Percentiles rank a stretch among this genome's conserved stretches.
Evolutionary conservation across 2,329 filamentous ascomycete genomes (phyloP).

Genomic region (Celoporthe dispersa): DNA sequence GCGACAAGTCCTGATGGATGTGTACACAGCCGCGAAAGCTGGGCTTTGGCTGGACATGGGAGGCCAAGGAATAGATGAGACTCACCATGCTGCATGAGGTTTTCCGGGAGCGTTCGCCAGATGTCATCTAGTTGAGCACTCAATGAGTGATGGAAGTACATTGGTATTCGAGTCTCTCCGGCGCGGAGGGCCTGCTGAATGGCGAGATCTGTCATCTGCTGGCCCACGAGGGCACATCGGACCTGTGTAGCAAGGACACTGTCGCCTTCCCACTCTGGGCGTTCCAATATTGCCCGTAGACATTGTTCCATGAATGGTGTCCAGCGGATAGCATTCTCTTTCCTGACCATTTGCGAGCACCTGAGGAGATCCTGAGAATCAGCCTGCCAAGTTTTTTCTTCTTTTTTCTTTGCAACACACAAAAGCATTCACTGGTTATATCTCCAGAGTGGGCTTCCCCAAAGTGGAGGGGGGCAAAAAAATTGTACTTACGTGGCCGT

Average conservation of each 20-base stretch:
- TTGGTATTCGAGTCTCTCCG: slow-evolving; percentile 30
- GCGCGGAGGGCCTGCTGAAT: slow-evolving; percentile 22
- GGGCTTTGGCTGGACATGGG: background rate
- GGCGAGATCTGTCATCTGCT: slow-evolving; percentile 35
- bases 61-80: background rate
- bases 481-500: slow-evolving; percentile 40
- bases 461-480: too few species aligned
- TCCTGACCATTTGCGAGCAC: slow-evolving; percentile 43
- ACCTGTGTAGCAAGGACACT: slow-evolving; percentile 49
- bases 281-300: slow-evolving; percentile 49
- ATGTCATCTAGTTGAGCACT: slow-evolving; percentile 35
- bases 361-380: slow-evolving; percentile 12
- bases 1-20: background rate
- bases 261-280: slow-evolving; percentile 54
- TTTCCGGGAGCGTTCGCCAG: slow-evolving; percentile 33
- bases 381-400: background rate
- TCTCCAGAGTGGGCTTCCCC: too few species aligned
- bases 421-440: too few species aligned
- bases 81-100: slow-evolving; percentile 33
- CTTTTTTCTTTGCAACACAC: too few species aligned
- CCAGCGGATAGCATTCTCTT: slow-evolving; percentile 59
- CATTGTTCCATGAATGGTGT: slow-evolving; percentile 63
- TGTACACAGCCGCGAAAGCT: background rate
- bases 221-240: slow-evolving; percentile 46
- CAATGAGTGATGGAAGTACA: slow-evolving; percentile 35